Conservation (phyloP, 2,329 filamentous ascomycete species). For the Fusarium sp. region DNA sequence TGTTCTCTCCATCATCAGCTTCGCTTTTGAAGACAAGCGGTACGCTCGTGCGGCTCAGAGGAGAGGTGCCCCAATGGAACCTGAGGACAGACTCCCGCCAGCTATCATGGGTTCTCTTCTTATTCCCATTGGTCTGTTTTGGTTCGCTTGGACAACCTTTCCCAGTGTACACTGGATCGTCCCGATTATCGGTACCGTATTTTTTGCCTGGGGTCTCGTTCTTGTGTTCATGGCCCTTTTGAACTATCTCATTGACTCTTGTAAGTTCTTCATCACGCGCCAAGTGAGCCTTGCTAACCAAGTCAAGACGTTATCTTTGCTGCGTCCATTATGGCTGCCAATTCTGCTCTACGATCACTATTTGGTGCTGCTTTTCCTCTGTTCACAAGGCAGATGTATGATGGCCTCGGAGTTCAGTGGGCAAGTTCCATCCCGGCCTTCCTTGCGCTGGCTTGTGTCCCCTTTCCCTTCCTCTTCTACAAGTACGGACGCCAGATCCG, state of each 20-base stretch:
- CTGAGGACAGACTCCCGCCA: slow-evolving; percentile 2
- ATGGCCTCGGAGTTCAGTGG: slow-evolving; percentile 11
- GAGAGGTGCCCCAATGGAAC: not conserved
- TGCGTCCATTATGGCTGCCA: slow-evolving; percentile 12
- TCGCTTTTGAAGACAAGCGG: slow-evolving; percentile 3
- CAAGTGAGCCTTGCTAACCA: fast-evolving
- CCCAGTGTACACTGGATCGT: slow-evolving; percentile 12
- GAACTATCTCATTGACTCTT: slow-evolving; percentile 26
- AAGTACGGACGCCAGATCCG: slow-evolving; percentile 12
- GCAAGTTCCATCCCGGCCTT: slow-evolving; percentile 25
- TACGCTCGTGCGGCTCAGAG: not conserved
- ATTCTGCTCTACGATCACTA: slow-evolving; percentile 11
- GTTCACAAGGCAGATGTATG: slow-evolving; percentile 24
- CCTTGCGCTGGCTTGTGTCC: slow-evolving; percentile 12
- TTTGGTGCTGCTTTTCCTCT: slow-evolving; percentile 29
- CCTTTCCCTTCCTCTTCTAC: slow-evolving; percentile 22
- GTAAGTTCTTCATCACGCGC: fast-evolving
- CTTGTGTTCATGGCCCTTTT: slow-evolving; percentile 19
- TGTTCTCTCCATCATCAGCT: not conserved
- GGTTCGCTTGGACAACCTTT: slow-evolving; percentile 26
- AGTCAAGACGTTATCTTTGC: slow-evolving; percentile 3
- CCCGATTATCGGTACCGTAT: not conserved
- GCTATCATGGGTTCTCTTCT: slow-evolving; percentile 20
- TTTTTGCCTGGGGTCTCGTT: slow-evolving; percentile 19
- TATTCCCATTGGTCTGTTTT: slow-evolving; percentile 10